Evolutionary conservation across 202 grass and related monocot genomes (phyloP).

Genomic region (Miscanthus sacchariflorus): DNA sequence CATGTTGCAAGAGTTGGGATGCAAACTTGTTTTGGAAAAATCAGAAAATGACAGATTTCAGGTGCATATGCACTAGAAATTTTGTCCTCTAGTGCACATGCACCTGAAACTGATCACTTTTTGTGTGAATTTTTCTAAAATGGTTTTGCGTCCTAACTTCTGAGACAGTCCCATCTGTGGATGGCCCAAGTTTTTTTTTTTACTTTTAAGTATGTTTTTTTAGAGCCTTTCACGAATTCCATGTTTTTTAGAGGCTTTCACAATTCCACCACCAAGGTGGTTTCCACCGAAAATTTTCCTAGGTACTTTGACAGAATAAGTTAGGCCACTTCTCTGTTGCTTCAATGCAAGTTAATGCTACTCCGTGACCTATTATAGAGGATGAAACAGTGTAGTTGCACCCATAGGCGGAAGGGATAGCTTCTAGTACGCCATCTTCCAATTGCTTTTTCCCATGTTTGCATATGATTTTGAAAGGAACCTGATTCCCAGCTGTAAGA

Average conservation of each 20-base stretch:
- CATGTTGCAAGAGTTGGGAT: background rate
- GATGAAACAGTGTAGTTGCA: constrained; percentile 12
- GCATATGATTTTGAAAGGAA: background rate
- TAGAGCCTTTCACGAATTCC: background rate
- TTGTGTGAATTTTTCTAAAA: background rate
- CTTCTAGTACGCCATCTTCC: constrained; percentile 13
- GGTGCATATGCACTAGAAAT: background rate
- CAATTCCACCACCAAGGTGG: background rate
- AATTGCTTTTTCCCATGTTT: constrained; percentile 3
- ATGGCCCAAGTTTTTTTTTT: background rate
- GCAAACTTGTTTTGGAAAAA: background rate
- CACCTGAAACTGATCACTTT: background rate
- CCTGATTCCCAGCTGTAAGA: background rate
- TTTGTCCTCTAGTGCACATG: background rate
- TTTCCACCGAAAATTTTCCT: background rate
- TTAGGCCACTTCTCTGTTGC: background rate
- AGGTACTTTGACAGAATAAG: background rate
- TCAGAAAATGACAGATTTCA: background rate
- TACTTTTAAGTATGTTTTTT: background rate
- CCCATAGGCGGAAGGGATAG: background rate
- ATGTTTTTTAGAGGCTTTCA: background rate
- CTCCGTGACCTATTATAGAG: background rate
- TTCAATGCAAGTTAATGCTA: background rate
- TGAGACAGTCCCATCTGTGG: background rate
- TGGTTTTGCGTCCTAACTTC: background rate